Percentiles rank a stretch among this genome's conserved stretches.
Conservation (phyloP, 2,329 filamentous ascomycete species). For the Colletotrichum endophyticum region DNA sequence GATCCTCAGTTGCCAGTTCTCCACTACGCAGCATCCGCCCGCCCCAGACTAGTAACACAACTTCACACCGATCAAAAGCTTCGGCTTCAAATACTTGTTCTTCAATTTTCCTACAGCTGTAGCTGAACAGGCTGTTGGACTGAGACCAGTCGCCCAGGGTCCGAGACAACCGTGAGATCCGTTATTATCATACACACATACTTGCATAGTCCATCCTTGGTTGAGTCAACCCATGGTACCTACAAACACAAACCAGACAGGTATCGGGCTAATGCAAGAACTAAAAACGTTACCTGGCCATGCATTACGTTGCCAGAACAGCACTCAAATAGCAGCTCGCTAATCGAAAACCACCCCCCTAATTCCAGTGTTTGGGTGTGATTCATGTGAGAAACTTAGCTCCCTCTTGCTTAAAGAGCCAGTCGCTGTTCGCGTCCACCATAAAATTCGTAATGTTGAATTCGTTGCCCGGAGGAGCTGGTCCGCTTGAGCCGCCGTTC, state of each 20-base stretch:
- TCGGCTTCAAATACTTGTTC: not conserved
- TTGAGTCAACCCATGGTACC: not conserved
- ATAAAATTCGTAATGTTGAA: constrained; percentile 82
- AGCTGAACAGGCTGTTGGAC: not conserved
- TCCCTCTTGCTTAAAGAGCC: constrained; percentile 67
- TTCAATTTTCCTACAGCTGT: not conserved
- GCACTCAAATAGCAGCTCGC: not conserved
- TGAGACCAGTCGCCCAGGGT: not conserved
- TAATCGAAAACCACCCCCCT: not conserved
- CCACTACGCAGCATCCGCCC: not conserved
- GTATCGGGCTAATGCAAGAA: not conserved
- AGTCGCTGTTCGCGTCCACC: constrained; percentile 75
- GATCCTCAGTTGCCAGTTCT: not conserved
- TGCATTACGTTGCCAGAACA: not conserved
- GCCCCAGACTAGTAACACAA: not conserved
- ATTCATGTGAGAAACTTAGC: constrained; percentile 25
- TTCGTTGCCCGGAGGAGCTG: constrained; percentile 54
- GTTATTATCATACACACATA: not conserved
- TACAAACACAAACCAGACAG: not conserved
- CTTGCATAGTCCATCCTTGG: not conserved
- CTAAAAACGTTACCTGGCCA: not conserved
- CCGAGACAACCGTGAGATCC: not conserved
- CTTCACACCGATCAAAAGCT: not conserved
- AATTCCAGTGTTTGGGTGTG: not conserved
- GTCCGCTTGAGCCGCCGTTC: constrained; percentile 30